Base-by-base conservation (phyloP, 371 early-diverging fungal species). In the Mortierella sp. region DNA sequence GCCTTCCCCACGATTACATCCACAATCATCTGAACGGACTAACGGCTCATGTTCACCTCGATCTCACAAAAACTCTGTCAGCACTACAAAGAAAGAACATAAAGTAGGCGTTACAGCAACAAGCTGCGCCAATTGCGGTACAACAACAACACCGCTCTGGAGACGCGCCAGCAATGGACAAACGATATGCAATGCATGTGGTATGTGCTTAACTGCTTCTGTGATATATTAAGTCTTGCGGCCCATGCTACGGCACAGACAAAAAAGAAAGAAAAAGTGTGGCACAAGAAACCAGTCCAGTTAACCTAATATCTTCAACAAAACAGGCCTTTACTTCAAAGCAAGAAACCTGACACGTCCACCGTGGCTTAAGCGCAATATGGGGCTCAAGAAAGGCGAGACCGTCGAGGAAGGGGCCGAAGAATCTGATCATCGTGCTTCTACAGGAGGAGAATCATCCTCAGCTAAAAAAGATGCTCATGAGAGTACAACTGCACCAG, bases 121-220 rank as follows among this genome's bases (percentile, higher is more conserved):
- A 53, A 86, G 87, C 66, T 98, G 98, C 86, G 88, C 92, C 74
- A 97, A 98, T 85, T 98, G 98, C 88, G 89, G 90, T 13, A 95
- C 94, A 15, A 94, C 92, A 13, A 88, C 90, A 22, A 98, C 98
- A 11, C 97, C 97, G 24, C 87, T 96, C 38, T 98, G 99, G 99
- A 85, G 99, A 67, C 87, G 97, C 71, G 93, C 93, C 72, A 89
- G 91, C 57, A 87, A 92, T 66, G 96, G 95, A 38, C 91, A 94
- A 65, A 88, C 90, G 36, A 91, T 97, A 67, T 97, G 97, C 85
- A 97, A 97, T 84, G 97, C 97, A 22, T 97, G 97, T 84, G 94
- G 94, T 69, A 83, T 89, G 73, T 82, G 9, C 13, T 24, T 24
- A 3, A n/a, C 22, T 52, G 43, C 10, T 43, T 43, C 3, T 48